These are phyloP conservation scores for Citrus sp. DNA, from an alignment of 345 rosid genomes.

Conservation along the genomic window DNA sequence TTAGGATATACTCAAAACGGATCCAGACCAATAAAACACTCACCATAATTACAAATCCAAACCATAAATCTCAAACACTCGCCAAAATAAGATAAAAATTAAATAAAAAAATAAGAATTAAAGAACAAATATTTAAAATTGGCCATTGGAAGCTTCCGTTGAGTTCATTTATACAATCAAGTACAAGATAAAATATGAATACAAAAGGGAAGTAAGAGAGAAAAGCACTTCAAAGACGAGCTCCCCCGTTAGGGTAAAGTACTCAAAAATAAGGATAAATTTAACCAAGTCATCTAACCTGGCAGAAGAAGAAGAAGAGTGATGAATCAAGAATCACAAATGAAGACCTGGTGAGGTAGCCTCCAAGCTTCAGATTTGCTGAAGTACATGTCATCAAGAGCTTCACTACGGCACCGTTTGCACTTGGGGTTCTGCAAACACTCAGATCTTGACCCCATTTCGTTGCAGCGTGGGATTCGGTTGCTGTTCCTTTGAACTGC, in stretches of 20 bases:
- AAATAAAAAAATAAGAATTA: no score
- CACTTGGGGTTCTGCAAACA: constrained; percentile 39
- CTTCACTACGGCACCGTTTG: constrained; percentile 52
- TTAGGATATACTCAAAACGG: no score
- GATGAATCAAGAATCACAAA: constrained; percentile 28
- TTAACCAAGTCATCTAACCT: background rate
- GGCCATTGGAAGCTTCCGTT: background rate
- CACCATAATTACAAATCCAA: no score
- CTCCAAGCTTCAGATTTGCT: constrained; percentile 42
- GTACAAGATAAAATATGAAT: background rate
- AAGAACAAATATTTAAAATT: no score
- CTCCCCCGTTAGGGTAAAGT: background rate
- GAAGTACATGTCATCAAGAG: constrained; percentile 57
- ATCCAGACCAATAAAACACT: no score
- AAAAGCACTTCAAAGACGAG: background rate
- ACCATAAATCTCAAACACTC: no score
- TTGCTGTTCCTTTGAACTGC: constrained; percentile 16
- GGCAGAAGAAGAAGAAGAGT: background rate
- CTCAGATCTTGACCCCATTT: constrained; percentile 37
- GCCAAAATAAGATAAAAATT: no score
- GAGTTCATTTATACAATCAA: background rate
- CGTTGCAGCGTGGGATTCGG: constrained; percentile 35
- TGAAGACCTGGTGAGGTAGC: constrained; percentile 47
- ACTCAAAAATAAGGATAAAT: background rate
- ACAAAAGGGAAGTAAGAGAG: background rate